phyloP scores from a whole-genome alignment of 2,329 filamentous ascomycete species.

The Aspergillus sp. region DNA sequence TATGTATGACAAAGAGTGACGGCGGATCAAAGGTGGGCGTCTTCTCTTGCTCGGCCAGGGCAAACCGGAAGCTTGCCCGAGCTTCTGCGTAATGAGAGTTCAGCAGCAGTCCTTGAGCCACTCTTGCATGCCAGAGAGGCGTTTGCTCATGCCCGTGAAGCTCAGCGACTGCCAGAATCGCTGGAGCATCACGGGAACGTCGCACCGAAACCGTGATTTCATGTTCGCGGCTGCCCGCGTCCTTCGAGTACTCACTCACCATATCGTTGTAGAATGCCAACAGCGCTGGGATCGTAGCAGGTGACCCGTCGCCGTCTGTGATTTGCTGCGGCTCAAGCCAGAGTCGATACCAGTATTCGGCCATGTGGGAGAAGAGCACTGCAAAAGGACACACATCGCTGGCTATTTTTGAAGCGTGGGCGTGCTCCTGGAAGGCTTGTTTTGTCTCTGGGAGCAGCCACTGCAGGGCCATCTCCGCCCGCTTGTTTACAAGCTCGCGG shows the following conservation, averaged over 20 bases:
- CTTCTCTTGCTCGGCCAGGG: not conserved
- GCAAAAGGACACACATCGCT: not conserved
- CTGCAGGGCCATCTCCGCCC: constrained; percentile 8
- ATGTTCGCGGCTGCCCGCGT: not conserved
- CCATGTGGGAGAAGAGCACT: not conserved
- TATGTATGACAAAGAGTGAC: not conserved
- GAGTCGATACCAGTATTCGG: not conserved
- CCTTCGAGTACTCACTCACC: not conserved
- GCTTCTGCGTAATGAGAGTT: not conserved
- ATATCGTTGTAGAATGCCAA: not conserved
- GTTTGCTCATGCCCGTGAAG: not conserved
- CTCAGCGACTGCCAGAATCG: not conserved
- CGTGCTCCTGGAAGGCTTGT: not conserved
- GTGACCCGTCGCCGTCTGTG: not conserved
- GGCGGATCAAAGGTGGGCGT: not conserved
- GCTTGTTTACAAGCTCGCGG: not conserved
- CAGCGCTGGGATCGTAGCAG: not conserved
- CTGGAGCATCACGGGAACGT: no score
- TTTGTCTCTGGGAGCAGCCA: constrained; percentile 7
- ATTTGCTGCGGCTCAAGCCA: not conserved
- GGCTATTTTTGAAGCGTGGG: not conserved
- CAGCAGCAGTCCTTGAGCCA: constrained; percentile 6
- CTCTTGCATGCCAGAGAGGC: constrained; percentile 6
- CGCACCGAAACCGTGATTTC: not conserved
- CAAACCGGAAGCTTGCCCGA: not conserved